Base-by-base conservation (phyloP, 208 protist genomes). In the Crithidia bombi region DNA sequence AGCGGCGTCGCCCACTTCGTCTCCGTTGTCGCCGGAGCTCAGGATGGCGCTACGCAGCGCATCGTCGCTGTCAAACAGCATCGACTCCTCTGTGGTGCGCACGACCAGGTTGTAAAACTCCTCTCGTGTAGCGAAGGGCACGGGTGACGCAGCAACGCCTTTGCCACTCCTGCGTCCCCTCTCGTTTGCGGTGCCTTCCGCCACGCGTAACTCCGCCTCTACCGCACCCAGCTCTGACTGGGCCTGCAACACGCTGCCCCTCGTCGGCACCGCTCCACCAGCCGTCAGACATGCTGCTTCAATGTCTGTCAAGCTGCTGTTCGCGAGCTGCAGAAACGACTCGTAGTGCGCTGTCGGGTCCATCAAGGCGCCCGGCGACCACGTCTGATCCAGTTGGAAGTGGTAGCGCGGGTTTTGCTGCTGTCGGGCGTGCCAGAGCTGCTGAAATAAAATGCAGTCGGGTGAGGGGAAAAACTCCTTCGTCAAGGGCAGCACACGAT, bases 371-470 rank as follows among this genome's bases (percentile, higher is more conserved):
- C 77, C 81, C 14, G 83, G 79, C 51, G 83, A 82, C 64, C 73
- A 79, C 54, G 61, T 75, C 52, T 85, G 64, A 19, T 47, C 71
- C 11, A 73, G 57, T 25, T 83, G 65, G 67, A 89, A 89, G 66
- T 89, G 83, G 33, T 89, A 89, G 32, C 83, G 79, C 1, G 73
- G 72, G 62, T 89, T 81, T 62, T 89, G 79, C 1, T 63, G 69
- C 32, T 51, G 43, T 3, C 81, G 73, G 0, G 84, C 70, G 28
- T 68, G 54, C 63, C 77, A 73, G 11, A 89, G 73, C 78, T 89
- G 84, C 51, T 65, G 65, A 47, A 86, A 89, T 21, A 89, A 71
- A n/a, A 79, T 25, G 47, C 58, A 73, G 32, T 78, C 64, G 0
- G 65, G 43, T 12, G 79, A 83, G 3, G 73, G 76, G 56, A 89